A percentile compares a stretch with the other conserved stretches of the same genome.
Evolutionary conservation across 2,329 filamentous ascomycete genomes (phyloP).

Genomic region (Daldinia sp.): DNA sequence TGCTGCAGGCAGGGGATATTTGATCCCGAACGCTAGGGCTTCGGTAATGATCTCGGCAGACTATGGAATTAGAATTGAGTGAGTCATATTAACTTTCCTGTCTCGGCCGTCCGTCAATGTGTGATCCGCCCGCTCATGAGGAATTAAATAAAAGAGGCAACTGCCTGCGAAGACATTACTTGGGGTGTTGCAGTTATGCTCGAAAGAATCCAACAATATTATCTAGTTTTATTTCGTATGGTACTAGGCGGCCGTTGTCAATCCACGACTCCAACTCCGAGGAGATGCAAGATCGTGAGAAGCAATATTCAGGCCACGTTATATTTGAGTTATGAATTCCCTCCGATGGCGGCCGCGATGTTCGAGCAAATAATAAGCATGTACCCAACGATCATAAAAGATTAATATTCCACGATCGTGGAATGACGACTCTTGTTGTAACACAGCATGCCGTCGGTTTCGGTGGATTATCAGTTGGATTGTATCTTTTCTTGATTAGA

Average conservation of each 20-base stretch:
- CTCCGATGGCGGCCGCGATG: neutral
- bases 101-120: constrained; percentile 7
- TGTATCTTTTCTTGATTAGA: neutral
- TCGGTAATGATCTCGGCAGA: constrained; percentile 17
- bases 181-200: neutral
- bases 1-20: constrained; percentile 8
- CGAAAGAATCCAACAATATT: neutral
- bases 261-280: constrained; percentile 14
- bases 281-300: constrained; percentile 15
- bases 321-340: neutral
- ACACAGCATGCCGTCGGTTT: neutral
- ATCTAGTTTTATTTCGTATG: neutral
- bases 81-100: constrained; percentile 27
- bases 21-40: neutral
- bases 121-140: neutral
- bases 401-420: neutral
- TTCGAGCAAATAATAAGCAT: neutral
- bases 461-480: too few species aligned
- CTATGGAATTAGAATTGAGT: neutral
- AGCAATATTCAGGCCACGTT: neutral
- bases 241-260: neutral
- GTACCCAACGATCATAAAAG: neutral
- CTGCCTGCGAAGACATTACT: neutral
- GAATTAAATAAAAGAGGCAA: constrained; percentile 8
- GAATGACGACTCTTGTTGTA: neutral